phyloP scores from a whole-genome alignment of 768 basidiomycete species.

The Hericium coralloides region DNA sequence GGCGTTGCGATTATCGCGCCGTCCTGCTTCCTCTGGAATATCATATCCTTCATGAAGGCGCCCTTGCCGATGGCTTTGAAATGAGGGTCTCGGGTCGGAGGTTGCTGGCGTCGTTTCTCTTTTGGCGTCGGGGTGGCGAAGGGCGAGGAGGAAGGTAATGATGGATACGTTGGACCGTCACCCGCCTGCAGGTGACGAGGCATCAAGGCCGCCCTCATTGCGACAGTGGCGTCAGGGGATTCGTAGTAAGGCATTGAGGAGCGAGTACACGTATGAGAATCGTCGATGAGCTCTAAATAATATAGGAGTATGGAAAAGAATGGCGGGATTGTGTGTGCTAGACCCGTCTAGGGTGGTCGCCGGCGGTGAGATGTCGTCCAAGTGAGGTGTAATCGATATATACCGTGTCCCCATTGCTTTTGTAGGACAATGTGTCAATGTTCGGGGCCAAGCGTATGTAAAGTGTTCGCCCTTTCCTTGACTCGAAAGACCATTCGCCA shows the following conservation, averaged over 20 bases:
- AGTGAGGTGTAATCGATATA: too few species aligned
- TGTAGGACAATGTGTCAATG: too few species aligned
- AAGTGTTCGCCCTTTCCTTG: too few species aligned
- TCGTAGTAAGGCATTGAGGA: conserved; percentile 8
- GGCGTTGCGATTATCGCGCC: not conserved
- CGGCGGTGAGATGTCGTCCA: too few species aligned
- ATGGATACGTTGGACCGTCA: not conserved
- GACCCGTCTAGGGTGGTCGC: too few species aligned
- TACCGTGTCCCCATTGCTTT: too few species aligned
- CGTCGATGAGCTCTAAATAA: too few species aligned
- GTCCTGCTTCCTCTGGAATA: not conserved
- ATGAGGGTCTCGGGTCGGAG: conserved; percentile 6
- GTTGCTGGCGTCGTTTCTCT: not conserved
- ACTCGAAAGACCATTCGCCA: too few species aligned
- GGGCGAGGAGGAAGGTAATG: not conserved
- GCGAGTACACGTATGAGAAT: too few species aligned
- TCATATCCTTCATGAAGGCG: conserved; percentile 7
- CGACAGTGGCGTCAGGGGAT: conserved; percentile 27
- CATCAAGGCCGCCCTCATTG: conserved; percentile 22
- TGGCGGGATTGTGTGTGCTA: too few species aligned
- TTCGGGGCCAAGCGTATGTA: too few species aligned
- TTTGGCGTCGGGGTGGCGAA: not conserved
- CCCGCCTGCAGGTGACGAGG: conserved; percentile 20
- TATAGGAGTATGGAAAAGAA: too few species aligned
- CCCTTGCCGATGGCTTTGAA: conserved; percentile 9